A percentile compares a stretch with the other conserved stretches of the same genome.
These are phyloP conservation scores for Wallacemonas sp. DNA, from an alignment of 208 protist species.

Conservation along the genomic window DNA sequence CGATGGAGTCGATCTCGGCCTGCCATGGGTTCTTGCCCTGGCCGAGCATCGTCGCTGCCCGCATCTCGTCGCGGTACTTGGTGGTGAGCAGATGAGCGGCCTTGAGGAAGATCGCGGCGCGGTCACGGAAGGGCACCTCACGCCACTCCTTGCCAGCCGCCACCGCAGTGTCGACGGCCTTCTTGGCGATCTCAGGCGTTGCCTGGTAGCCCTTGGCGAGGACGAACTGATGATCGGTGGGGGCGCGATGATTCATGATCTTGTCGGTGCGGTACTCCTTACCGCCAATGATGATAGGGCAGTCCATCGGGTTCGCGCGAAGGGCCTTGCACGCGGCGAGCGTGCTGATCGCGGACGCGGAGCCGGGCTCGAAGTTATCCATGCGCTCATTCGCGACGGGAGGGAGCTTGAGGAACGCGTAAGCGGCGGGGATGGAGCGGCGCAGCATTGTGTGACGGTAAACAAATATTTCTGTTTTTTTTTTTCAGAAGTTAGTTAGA, in stretches of 20 bases:
- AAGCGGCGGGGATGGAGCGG: slow-evolving; percentile 56
- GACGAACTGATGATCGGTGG: slow-evolving; percentile 75
- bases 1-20: slow-evolving; percentile 97
- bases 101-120: slow-evolving; percentile 94
- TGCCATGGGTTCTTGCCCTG: slow-evolving; percentile 98
- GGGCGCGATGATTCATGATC: slow-evolving; percentile 62
- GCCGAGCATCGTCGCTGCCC: slow-evolving; percentile 95
- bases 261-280: slow-evolving; percentile 82
- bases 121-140: slow-evolving; percentile 85
- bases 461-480: slow-evolving; percentile 9
- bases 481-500: not conserved
- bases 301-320: slow-evolving; percentile 58
- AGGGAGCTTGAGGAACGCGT: slow-evolving; percentile 58
- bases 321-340: slow-evolving; percentile 70
- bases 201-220: slow-evolving; percentile 88
- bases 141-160: slow-evolving; percentile 77
- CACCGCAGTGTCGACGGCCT: slow-evolving; percentile 90
- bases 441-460: slow-evolving; percentile 61
- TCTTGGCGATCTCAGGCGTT: slow-evolving; percentile 72
- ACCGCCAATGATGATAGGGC: slow-evolving; percentile 91
- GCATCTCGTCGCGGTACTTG: slow-evolving; percentile 85
- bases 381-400: slow-evolving; percentile 86
- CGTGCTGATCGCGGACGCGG: slow-evolving; percentile 50
- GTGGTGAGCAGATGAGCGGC: slow-evolving; percentile 88
- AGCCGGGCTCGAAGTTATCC: slow-evolving; percentile 86